phyloP scores from a whole-genome alignment of 257 asterid species.

The Solanum chilense region DNA sequence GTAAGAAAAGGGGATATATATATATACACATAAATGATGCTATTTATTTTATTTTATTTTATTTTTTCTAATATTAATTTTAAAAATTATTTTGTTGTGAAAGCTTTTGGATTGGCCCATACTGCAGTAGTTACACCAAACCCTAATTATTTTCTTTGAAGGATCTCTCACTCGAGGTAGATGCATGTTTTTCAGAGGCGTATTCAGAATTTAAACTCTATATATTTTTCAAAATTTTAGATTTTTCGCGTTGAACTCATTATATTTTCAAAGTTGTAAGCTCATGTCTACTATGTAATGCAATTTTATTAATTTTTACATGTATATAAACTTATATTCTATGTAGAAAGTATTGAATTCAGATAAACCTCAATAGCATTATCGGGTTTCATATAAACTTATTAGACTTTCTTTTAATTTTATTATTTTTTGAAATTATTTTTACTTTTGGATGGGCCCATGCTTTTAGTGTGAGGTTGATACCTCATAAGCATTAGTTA shows the following conservation, averaged over 20 bases:
- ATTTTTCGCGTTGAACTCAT: neutral
- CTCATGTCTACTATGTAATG: neutral
- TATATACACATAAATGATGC: neutral
- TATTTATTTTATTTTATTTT: neutral
- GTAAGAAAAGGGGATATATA: neutral
- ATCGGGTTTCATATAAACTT: neutral
- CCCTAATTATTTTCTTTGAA: constrained; percentile 9
- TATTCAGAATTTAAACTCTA: neutral
- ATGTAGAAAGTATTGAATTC: neutral
- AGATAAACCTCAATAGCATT: neutral
- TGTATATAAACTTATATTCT: neutral
- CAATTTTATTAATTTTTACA: neutral
- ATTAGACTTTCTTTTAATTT: neutral
- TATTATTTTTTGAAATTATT: neutral
- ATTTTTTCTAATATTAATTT: neutral
- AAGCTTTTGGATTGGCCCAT: neutral
- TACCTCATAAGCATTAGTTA: neutral
- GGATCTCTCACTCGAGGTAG: neutral
- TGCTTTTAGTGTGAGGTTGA: neutral
- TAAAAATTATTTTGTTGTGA: neutral
- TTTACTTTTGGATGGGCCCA: neutral
- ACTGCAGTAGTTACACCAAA: neutral
- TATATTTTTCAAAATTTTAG: neutral
- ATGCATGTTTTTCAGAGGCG: neutral
- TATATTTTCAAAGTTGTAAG: neutral